These are phyloP conservation scores for Cinnamomum micranthum DNA, from an alignment of 164 flowering plant species.

Conservation along the genomic window DNA sequence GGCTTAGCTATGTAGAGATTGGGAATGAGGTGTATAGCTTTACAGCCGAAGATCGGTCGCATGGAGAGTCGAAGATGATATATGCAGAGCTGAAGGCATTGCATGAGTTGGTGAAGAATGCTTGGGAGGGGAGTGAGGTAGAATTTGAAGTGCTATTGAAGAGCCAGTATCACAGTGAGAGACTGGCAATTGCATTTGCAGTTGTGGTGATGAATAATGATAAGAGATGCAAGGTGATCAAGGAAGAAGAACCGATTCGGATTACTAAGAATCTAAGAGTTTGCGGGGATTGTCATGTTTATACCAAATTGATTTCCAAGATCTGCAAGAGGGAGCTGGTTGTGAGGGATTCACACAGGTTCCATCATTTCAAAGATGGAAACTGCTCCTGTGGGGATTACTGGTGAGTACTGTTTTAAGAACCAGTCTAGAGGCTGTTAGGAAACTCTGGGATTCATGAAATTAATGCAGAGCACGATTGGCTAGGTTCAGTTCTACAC, in stretches of 20 bases:
- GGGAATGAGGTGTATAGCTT: slow-evolving; percentile 22
- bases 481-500: too few species aligned
- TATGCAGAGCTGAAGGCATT: slow-evolving; percentile 17
- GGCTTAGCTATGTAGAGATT: slow-evolving; percentile 27
- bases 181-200: slow-evolving; percentile 31
- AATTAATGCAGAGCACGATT: too few species aligned
- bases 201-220: slow-evolving; percentile 8
- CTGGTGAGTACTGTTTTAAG: slow-evolving; percentile 16
- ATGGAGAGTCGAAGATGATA: slow-evolving; percentile 13
- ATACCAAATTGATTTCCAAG: slow-evolving; percentile 27
- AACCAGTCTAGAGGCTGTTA: neutral
- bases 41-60: slow-evolving; percentile 21
- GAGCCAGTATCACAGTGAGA: slow-evolving; percentile 30
- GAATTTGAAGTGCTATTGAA: slow-evolving; percentile 11
- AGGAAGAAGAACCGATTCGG: slow-evolving; percentile 15
- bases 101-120: slow-evolving; percentile 14
- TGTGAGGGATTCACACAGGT: slow-evolving; percentile 26
- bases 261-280: slow-evolving; percentile 27
- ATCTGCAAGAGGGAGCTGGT: slow-evolving; percentile 21
- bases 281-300: slow-evolving; percentile 27
- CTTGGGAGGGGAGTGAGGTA: slow-evolving; percentile 10
- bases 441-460: neutral
- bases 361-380: slow-evolving; percentile 31
- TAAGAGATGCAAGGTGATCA: neutral
- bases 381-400: slow-evolving; percentile 28